Conservation (phyloP, 2,329 filamentous ascomycete species). For the Epichloe typhina region DNA sequence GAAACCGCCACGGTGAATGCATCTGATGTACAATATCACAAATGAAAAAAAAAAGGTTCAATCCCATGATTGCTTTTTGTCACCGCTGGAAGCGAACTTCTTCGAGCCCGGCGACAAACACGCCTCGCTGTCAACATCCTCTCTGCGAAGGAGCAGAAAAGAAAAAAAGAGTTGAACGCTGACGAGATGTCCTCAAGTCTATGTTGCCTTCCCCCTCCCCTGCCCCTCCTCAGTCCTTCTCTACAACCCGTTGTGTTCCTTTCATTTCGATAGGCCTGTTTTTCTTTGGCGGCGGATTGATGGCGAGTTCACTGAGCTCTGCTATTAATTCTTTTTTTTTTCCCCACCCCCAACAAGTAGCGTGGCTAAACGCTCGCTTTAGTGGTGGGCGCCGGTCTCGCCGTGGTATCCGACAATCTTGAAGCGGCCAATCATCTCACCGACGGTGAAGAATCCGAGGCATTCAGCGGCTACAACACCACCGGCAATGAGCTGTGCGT, state of each 20-base stretch:
- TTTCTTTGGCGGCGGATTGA: background rate
- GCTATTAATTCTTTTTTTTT: too few relatives aligned
- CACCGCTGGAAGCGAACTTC: background rate
- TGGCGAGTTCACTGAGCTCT: background rate
- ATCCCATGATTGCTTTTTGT: background rate
- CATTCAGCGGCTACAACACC: conserved; percentile 76
- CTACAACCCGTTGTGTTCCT: background rate
- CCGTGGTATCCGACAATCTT: conserved; percentile 91
- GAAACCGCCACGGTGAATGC: conserved; percentile 3
- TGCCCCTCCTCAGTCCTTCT: conserved; percentile 4
- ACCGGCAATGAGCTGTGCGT: conserved; percentile 54
- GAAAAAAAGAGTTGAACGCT: background rate
- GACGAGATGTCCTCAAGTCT: background rate
- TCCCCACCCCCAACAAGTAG: too few relatives aligned
- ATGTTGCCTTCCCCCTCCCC: background rate
- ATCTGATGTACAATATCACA: conserved; percentile 9
- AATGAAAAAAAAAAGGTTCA: conserved; percentile 3
- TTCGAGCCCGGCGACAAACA: background rate
- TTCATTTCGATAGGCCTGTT: background rate
- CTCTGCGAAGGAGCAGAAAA: background rate
- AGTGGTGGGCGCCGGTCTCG: conserved; percentile 49
- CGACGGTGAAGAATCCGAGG: conserved; percentile 93
- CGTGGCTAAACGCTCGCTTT: conserved; percentile 14
- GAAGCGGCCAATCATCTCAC: conserved; percentile 90
- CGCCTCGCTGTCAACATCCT: background rate